phyloP scores from a whole-genome alignment of 495 filamentous ascomycete genomes.

The Neurospora terricola region DNA sequence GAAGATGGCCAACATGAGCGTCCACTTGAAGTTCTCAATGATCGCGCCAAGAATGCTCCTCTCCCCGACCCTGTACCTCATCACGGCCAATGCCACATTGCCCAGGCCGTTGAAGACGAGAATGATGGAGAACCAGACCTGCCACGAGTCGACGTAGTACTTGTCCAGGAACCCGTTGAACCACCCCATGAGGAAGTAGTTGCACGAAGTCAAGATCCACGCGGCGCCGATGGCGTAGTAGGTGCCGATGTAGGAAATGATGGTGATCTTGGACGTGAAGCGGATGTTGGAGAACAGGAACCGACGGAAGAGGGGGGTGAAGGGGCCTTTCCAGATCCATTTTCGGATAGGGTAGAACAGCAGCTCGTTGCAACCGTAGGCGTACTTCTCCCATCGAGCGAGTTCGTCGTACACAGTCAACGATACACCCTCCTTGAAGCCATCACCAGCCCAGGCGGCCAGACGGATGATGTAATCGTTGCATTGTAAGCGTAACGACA shows the following conservation, averaged over 20 bases:
- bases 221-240: constrained; percentile 76
- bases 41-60: constrained; percentile 42
- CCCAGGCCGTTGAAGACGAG: constrained; percentile 63
- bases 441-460: constrained; percentile 61
- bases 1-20: constrained; percentile 57
- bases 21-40: constrained; percentile 66
- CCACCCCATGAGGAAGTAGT: constrained; percentile 73
- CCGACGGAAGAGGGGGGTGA: constrained; percentile 61
- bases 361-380: constrained; percentile 78
- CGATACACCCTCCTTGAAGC: constrained; percentile 78
- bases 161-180: constrained; percentile 65
- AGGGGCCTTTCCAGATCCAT: constrained; percentile 56
- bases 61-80: constrained; percentile 59
- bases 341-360: constrained; percentile 64
- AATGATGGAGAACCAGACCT: constrained; percentile 65
- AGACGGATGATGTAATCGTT: constrained; percentile 65
- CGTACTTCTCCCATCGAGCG: constrained; percentile 78
- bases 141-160: constrained; percentile 68
- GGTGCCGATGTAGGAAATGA: constrained; percentile 77
- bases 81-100: constrained; percentile 53
- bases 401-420: constrained; percentile 79
- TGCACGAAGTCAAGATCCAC: constrained; percentile 67
- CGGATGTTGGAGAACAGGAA: constrained; percentile 67
- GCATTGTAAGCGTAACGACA: constrained; percentile 70
- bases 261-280: constrained; percentile 68